A percentile compares a stretch with the other conserved stretches of the same genome.
Evolutionary conservation across 805 yeast species (phyloP).

Genomic region (Nematodospora valgi): DNA sequence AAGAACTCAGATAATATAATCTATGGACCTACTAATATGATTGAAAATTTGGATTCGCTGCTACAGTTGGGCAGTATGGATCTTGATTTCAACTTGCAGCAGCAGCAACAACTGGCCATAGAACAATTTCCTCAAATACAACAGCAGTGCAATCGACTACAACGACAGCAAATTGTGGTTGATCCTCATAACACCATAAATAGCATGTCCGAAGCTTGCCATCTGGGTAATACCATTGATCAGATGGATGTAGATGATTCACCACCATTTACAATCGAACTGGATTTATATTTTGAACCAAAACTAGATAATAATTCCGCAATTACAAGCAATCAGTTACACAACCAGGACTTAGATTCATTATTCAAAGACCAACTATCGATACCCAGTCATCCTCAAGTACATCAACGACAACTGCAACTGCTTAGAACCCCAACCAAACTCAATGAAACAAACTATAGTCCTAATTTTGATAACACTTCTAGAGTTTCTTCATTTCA

Average conservation of each 20-base stretch:
- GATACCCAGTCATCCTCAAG: slow-evolving; percentile 1
- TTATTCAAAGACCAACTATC: slow-evolving; percentile 9
- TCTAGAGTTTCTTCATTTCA: slow-evolving; percentile 11
- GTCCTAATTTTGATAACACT: slow-evolving; percentile 11
- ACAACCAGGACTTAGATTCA: slow-evolving; percentile 8
- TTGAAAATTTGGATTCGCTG: slow-evolving; percentile 8
- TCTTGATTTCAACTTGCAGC: slow-evolving; percentile 1
- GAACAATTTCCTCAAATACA: slow-evolving; percentile 1
- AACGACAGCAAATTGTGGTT: not conserved
- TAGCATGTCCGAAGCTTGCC: slow-evolving; percentile 28
- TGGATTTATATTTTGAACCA: slow-evolving; percentile 24
- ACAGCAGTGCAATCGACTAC: slow-evolving; percentile 1
- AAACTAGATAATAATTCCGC: slow-evolving; percentile 8
- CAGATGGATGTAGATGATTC: slow-evolving; percentile 36
- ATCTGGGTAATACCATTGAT: slow-evolving; percentile 14
- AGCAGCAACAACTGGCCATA: slow-evolving; percentile 2
- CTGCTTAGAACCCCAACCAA: slow-evolving; percentile 5
- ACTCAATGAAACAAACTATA: slow-evolving; percentile 4
- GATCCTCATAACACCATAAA: slow-evolving; percentile 9
- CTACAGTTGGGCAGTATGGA: slow-evolving; percentile 4
- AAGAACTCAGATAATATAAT: not conserved
- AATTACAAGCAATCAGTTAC: slow-evolving; percentile 6
- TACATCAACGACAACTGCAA: slow-evolving; percentile 8
- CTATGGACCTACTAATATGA: slow-evolving; percentile 1
- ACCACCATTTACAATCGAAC: slow-evolving; percentile 36